These are phyloP conservation scores for Populus alba DNA, from an alignment of 345 rosid genomes.

Conservation along the genomic window DNA sequence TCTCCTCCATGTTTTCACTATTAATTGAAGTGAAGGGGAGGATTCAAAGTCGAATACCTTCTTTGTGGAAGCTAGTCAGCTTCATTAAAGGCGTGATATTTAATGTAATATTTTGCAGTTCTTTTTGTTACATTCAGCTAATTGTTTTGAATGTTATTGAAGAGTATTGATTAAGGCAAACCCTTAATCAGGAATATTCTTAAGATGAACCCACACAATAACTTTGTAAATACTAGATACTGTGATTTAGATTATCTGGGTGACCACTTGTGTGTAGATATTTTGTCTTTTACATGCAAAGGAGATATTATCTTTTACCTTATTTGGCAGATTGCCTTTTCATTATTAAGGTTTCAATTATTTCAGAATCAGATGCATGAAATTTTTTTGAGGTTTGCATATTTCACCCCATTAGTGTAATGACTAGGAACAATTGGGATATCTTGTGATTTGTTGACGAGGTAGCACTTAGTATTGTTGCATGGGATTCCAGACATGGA, in stretches of 20 bases:
- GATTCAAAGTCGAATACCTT: slow-evolving; percentile 22
- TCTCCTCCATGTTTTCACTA: slow-evolving; percentile 12
- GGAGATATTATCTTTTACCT: background rate
- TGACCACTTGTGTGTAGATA: background rate
- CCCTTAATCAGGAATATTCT: background rate
- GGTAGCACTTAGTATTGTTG: background rate
- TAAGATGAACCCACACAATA: background rate
- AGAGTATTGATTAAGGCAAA: background rate
- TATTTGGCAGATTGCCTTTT: background rate
- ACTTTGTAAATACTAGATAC: background rate
- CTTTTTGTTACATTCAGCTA: background rate
- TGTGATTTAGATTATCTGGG: background rate
- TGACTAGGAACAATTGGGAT: background rate
- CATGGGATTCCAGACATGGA: too few species aligned
- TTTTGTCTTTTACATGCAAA: background rate
- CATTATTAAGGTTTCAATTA: background rate
- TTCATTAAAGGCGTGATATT: background rate
- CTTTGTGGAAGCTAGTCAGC: slow-evolving; percentile 4
- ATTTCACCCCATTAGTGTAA: background rate
- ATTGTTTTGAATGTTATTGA: background rate
- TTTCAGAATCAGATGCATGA: background rate
- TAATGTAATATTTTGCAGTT: background rate
- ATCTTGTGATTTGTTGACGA: background rate
- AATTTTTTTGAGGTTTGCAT: background rate
- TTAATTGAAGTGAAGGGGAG: slow-evolving; percentile 1